Evolutionary conservation across 2,329 filamentous ascomycete species (phyloP).

Genomic region (Lojkania enalia): DNA sequence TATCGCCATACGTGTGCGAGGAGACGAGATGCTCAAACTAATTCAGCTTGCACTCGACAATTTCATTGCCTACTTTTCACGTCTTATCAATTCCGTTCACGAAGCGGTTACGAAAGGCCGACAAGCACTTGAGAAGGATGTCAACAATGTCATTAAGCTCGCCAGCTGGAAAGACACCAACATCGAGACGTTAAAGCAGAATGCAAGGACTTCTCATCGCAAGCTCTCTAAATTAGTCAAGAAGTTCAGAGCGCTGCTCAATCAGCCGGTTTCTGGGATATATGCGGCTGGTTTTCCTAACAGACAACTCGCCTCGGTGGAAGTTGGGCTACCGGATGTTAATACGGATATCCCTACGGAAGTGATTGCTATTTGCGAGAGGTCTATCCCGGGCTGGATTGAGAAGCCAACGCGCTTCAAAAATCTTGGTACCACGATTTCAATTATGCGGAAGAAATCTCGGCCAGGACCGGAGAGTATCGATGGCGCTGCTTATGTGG

Average conservation of each 20-base stretch:
- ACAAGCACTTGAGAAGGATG: constrained; percentile 78
- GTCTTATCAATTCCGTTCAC: constrained; percentile 68
- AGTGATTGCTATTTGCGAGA: constrained; percentile 26
- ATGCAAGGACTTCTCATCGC: constrained; percentile 84
- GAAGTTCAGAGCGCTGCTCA: constrained; percentile 82
- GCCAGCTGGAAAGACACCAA: constrained; percentile 99
- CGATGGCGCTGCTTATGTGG: constrained; percentile 62
- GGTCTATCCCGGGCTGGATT: constrained; percentile 34
- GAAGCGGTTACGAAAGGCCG: constrained; percentile 71
- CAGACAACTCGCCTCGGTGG: constrained; percentile 14
- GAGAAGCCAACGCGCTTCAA: constrained; percentile 66
- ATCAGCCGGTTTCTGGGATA: constrained; percentile 72
- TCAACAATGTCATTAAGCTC: constrained; percentile 89
- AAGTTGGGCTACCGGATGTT: constrained; percentile 1
- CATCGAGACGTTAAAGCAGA: constrained; percentile 84
- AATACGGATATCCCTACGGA: constrained; percentile 16
- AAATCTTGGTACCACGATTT: constrained; percentile 69
- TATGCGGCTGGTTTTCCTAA: constrained; percentile 39
- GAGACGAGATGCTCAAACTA: constrained; percentile 54
- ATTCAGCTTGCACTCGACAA: constrained; percentile 71
- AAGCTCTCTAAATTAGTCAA: constrained; percentile 90
- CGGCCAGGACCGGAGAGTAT: constrained; percentile 56
- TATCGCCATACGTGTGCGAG: constrained; percentile 61
- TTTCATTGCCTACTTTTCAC: constrained; percentile 73
- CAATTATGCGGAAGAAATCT: constrained; percentile 72